Base-by-base conservation (phyloP, 73 alveolate genomes). In the Effrenium voratum region DNA sequence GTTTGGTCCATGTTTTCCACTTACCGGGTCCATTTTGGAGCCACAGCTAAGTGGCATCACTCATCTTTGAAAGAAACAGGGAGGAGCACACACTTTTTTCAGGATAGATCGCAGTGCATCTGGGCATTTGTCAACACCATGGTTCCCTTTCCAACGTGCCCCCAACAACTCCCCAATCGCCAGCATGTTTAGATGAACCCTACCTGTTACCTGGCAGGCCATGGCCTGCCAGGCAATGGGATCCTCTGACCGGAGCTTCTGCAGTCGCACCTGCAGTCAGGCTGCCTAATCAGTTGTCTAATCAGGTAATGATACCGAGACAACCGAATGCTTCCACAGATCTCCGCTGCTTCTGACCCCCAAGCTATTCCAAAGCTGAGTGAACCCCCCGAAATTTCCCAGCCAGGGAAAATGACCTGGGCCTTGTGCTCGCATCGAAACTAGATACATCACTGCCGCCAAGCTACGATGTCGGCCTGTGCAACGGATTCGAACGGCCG, bases 211-310 rank as follows among this genome's bases (percentile, higher is more conserved):
- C 1, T 19, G 26, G 68, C 68, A 55, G 30, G 5, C 73, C 32
- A 16, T 44, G 34, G 44, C 96, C 96, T 90, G 96, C 96, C 86
- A 68, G 0, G 96, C 96, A 5, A 90, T 90, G 4, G 96, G 96
- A 49, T 90, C 96, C 15, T 90, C 96, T 19, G 55, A 50, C 52
- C 75, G 96, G 32, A 90, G 86, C 73, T 90, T 77, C 96, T 90
- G 52, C 96, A 90, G 47, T 15, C 96, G 96, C 12, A 86, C 96
- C 96, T 90, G 83, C 22, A 41, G 40, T 40, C 22, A 15, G 68
- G 22, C n/a, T n/a, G n/a, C n/a, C n/a, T n/a, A n/a, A n/a, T n/a
- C n/a, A n/a, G n/a, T n/a, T n/a, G n/a, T n/a, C n/a, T n/a, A n/a
- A n/a, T n/a, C n/a, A n/a, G n/a, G n/a, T n/a, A n/a, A n/a, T n/a